phyloP scores from a whole-genome alignment of 2,329 filamentous ascomycete genomes.

The Colletotrichum plurivorum region DNA sequence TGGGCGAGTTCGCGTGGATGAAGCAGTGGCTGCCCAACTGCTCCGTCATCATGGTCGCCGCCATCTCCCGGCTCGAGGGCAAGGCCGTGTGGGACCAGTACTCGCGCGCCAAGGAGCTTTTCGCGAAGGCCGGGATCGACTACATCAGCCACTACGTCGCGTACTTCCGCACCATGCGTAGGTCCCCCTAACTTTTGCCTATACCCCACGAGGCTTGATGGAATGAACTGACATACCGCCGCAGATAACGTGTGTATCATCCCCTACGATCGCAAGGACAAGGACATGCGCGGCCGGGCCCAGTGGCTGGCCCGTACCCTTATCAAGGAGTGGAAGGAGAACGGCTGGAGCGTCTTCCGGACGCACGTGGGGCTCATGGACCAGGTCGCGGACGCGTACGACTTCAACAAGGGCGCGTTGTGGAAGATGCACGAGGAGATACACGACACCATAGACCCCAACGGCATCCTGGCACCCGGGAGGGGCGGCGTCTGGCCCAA shows the following conservation, averaged over 20 bases:
- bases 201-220: background rate
- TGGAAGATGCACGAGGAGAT: constrained; percentile 60
- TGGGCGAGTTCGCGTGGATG: constrained; percentile 36
- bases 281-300: constrained; percentile 52
- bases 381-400: constrained; percentile 60
- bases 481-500: constrained; percentile 54
- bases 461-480: constrained; percentile 53
- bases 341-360: constrained; percentile 62
- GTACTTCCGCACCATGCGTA: constrained; percentile 37
- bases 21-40: constrained; percentile 34
- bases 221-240: background rate
- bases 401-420: constrained; percentile 57
- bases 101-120: constrained; percentile 21
- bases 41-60: constrained; percentile 31
- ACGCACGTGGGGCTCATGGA: constrained; percentile 63
- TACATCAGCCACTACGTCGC: constrained; percentile 34
- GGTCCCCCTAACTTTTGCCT: rapidly evolving
- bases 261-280: constrained; percentile 59
- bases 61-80: constrained; percentile 20
- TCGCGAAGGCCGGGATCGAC: constrained; percentile 30
- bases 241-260: constrained; percentile 66
- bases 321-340: constrained; percentile 56
- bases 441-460: constrained; percentile 60
- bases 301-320: constrained; percentile 49
- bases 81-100: constrained; percentile 32